Evolutionary conservation across 345 rosid genomes (phyloP).

Genomic region (Ailanthus altissimus): DNA sequence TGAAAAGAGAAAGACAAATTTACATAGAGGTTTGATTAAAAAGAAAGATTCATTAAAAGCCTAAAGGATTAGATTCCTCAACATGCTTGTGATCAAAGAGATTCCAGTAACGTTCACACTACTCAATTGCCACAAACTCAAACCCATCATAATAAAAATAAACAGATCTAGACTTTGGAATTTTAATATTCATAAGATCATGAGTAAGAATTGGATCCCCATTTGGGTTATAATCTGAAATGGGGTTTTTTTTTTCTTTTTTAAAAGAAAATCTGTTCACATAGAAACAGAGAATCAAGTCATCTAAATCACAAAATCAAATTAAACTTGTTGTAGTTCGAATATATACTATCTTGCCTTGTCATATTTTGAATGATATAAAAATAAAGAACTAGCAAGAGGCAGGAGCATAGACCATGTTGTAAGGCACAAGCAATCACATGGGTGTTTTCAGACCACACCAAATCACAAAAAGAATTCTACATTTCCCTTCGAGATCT

Average conservation of each 20-base stretch:
- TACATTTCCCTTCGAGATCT: background rate
- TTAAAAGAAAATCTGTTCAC: no score
- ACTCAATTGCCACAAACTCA: background rate
- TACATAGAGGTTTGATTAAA: background rate
- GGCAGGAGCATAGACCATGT: background rate
- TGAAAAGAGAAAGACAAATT: background rate
- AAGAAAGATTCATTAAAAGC: background rate
- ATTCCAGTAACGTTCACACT: conserved; percentile 5
- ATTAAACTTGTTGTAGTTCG: no score
- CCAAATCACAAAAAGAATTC: background rate
- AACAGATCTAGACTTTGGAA: background rate
- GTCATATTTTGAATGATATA: background rate
- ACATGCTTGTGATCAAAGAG: background rate
- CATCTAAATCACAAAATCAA: no score
- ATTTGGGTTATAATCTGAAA: background rate
- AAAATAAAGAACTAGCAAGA: background rate
- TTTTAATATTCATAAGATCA: background rate
- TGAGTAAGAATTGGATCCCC: background rate
- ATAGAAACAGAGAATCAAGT: no score
- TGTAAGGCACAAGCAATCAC: conserved; percentile 18
- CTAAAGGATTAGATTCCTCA: background rate
- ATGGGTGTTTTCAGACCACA: conserved; percentile 11
- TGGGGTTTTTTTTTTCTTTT: background rate
- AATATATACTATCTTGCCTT: no score
- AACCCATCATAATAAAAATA: background rate